A percentile compares a stretch with the other conserved stretches of the same genome.
These are phyloP conservation scores for Metschnikowia henanensis DNA, from an alignment of 805 yeast species.

Conservation along the genomic window DNA sequence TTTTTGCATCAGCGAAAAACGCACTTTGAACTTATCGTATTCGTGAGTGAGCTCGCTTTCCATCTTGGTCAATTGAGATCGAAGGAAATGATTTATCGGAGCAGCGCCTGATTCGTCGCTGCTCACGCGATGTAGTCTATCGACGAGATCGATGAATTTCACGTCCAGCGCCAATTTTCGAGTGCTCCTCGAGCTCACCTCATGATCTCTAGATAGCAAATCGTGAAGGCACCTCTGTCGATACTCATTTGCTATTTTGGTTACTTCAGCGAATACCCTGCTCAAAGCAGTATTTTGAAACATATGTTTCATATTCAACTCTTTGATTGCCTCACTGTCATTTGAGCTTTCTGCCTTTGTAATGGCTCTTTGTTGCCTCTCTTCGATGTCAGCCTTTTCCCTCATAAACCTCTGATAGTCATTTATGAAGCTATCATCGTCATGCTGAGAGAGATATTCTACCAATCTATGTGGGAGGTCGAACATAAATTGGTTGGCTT, in stretches of 20 bases:
- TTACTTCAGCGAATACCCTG: constrained; percentile 33
- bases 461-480: constrained; percentile 37
- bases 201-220: constrained; percentile 39
- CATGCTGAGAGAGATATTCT: constrained; percentile 25
- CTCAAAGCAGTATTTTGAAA: constrained; percentile 30
- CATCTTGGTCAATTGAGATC: constrained; percentile 31
- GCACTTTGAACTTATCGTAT: constrained; percentile 33
- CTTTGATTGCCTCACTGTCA: constrained; percentile 10
- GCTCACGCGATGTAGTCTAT: constrained; percentile 37
- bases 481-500: constrained; percentile 32
- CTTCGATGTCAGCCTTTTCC: constrained; percentile 23
- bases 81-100: constrained; percentile 38
- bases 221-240: constrained; percentile 36
- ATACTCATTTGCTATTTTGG: constrained; percentile 34
- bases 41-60: constrained; percentile 37
- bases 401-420: constrained; percentile 31
- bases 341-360: constrained; percentile 8
- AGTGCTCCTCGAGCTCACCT: constrained; percentile 17
- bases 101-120: constrained; percentile 20
- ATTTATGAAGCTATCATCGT: constrained; percentile 38
- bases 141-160: constrained; percentile 39
- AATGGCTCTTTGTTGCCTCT: constrained; percentile 12
- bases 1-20: constrained; percentile 37
- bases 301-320: constrained; percentile 25
- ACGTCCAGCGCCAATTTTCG: constrained; percentile 23